Percentiles rank a stretch among this genome's conserved stretches.
These are phyloP conservation scores for Epichloe sylvatica DNA, from an alignment of 2,329 filamentous ascomycete genomes.

Conservation along the genomic window DNA sequence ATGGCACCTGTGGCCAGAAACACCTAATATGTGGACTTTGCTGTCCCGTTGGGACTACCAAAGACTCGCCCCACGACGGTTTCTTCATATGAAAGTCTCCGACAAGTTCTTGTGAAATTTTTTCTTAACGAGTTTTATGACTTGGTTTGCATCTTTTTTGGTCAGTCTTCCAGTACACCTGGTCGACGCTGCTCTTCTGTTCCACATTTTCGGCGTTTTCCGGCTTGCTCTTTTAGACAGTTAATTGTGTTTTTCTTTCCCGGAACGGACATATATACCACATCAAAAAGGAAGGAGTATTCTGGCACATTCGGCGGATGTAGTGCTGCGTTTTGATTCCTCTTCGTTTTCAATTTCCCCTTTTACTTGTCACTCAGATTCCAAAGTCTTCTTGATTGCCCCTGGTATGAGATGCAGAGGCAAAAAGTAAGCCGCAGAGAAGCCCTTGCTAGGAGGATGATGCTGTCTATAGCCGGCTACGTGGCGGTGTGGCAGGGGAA, in stretches of 20 bases:
- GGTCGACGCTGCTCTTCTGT: background rate
- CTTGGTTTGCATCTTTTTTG: constrained; percentile 4
- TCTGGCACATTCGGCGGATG: constrained; percentile 5
- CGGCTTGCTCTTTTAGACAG: constrained; percentile 7
- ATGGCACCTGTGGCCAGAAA: background rate
- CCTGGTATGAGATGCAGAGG: background rate
- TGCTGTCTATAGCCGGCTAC: background rate
- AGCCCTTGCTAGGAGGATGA: background rate
- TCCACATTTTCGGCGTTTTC: constrained; percentile 11
- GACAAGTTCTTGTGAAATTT: background rate
- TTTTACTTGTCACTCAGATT: background rate
- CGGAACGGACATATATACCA: constrained; percentile 1
- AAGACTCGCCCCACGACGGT: background rate
- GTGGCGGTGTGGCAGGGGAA: background rate
- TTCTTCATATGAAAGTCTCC: background rate
- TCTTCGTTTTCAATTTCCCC: background rate
- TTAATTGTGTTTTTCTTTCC: constrained; percentile 2
- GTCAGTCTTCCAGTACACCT: constrained; percentile 1
- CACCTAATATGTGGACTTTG: background rate
- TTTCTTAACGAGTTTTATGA: constrained; percentile 9
- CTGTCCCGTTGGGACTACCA: background rate
- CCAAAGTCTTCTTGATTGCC: background rate
- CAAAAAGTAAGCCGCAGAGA: background rate
- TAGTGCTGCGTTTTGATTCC: background rate
- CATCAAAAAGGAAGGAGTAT: constrained; percentile 3